phyloP scores from a whole-genome alignment of 169 alveolate species.

The Cardiosporidium cionae region DNA sequence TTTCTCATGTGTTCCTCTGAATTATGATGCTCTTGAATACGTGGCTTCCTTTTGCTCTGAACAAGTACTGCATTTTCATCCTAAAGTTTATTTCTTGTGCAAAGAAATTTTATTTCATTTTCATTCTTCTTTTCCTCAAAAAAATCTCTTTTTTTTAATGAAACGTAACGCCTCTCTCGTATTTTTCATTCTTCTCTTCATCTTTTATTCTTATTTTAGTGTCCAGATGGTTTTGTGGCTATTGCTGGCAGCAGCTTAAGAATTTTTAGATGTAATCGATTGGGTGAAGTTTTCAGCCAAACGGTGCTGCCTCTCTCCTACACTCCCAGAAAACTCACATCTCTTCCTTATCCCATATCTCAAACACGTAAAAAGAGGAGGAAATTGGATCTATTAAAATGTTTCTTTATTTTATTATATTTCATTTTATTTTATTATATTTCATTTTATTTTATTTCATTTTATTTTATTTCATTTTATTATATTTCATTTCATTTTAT shows the following conservation, averaged over 20 bases:
- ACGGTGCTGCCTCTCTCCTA: conserved; percentile 67
- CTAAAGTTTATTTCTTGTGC: too few relatives aligned
- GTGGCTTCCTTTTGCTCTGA: conserved; percentile 65
- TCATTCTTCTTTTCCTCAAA: too few relatives aligned
- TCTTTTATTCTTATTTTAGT: conserved; percentile 65
- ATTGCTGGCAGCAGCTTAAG: conserved; percentile 71
- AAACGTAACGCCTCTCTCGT: neutral
- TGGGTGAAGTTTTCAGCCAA: conserved; percentile 85
- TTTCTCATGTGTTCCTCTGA: conserved; percentile 63
- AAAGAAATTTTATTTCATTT: too few relatives aligned
- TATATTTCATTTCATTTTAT: too few relatives aligned
- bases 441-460: too few relatives aligned
- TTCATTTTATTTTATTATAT: too few relatives aligned
- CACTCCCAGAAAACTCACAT: conserved; percentile 83
- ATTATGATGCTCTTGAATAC: conserved; percentile 73
- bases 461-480: too few relatives aligned
- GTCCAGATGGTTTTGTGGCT: conserved; percentile 83
- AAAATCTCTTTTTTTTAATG: neutral
- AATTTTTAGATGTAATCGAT: conserved; percentile 60
- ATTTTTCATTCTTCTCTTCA: neutral
- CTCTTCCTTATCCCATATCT: conserved; percentile 58
- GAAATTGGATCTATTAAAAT: too few relatives aligned
- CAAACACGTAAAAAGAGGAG: neutral
- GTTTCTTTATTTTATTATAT: too few relatives aligned
- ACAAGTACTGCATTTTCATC: conserved; percentile 13